Evolutionary conservation across 2,329 filamentous ascomycete species (phyloP).

Genomic region (Hypomyces rosellus): DNA sequence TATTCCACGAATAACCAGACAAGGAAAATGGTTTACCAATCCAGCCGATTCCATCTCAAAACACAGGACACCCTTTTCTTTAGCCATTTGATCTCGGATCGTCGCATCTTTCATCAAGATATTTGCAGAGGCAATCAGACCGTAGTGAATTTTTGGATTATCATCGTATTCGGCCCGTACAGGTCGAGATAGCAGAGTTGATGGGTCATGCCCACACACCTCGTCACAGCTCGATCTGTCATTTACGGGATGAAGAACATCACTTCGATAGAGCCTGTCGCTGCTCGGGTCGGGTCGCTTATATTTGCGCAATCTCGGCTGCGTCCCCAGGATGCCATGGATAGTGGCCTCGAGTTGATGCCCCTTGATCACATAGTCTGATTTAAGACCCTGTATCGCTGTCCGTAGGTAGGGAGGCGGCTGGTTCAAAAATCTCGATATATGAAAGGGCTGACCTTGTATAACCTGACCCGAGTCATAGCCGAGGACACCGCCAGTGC

Average conservation of each 20-base stretch:
- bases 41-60: conserved; percentile 18
- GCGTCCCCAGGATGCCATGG: neutral
- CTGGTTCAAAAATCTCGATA: conserved; percentile 12
- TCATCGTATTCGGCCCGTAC: neutral
- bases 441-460: conserved; percentile 12
- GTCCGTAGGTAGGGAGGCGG: conserved; percentile 9
- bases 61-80: conserved; percentile 12
- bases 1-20: no score
- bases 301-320: conserved; percentile 8
- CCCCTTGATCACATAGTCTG: conserved; percentile 1
- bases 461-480: conserved; percentile 18
- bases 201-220: neutral
- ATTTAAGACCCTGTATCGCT: conserved; percentile 6
- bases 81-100: conserved; percentile 19
- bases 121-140: conserved; percentile 8
- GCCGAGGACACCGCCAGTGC: conserved; percentile 12
- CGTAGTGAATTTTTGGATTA: conserved; percentile 16
- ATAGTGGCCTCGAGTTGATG: conserved; percentile 9
- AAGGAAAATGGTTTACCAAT: no score
- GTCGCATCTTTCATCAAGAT: conserved; percentile 15
- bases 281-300: conserved; percentile 1
- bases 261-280: conserved; percentile 8
- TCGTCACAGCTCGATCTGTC: no score
- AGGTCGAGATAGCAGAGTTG: neutral
- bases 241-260: conserved; percentile 8